phyloP scores from a whole-genome alignment of 768 basidiomycete genomes.

The Termitomyces sp. region DNA sequence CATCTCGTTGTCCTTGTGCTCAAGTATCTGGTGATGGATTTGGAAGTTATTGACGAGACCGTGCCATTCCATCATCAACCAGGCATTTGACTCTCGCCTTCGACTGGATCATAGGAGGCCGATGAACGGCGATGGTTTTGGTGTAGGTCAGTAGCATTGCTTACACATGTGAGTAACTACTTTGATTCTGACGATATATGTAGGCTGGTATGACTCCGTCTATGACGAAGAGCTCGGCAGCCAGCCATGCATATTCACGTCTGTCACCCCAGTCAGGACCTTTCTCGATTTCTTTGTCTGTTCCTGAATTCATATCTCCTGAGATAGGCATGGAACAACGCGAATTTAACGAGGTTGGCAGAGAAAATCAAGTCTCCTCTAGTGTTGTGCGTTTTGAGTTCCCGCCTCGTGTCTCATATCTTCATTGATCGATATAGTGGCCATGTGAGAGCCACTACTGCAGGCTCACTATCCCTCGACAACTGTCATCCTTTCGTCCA shows the following conservation, averaged over 20 bases:
- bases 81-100: conserved; percentile 91
- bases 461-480: conserved; percentile 85
- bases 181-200: conserved; percentile 18
- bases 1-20: neutral
- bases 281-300: neutral
- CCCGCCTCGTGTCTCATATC: neutral
- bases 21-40: conserved; percentile 3
- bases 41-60: conserved; percentile 83
- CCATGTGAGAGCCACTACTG: conserved; percentile 92
- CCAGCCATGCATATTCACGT: conserved; percentile 95
- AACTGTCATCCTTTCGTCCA: conserved; percentile 95
- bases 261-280: conserved; percentile 75
- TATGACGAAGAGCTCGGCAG: conserved; percentile 77
- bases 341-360: conserved; percentile 87
- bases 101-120: conserved; percentile 75
- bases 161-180: neutral
- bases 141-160: conserved; percentile 63
- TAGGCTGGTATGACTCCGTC: conserved; percentile 89
- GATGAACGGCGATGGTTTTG: conserved; percentile 96
- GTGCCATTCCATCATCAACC: conserved; percentile 94
- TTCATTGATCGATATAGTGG: conserved; percentile 37
- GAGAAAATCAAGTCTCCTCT: conserved; percentile 97
- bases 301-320: neutral
- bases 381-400: conserved; percentile 64
- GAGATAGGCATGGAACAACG: conserved; percentile 90